A percentile compares a stretch with the other conserved stretches of the same genome.
Conservation (phyloP, 2,329 filamentous ascomycete genomes). For the Phoma herbarum region DNA sequence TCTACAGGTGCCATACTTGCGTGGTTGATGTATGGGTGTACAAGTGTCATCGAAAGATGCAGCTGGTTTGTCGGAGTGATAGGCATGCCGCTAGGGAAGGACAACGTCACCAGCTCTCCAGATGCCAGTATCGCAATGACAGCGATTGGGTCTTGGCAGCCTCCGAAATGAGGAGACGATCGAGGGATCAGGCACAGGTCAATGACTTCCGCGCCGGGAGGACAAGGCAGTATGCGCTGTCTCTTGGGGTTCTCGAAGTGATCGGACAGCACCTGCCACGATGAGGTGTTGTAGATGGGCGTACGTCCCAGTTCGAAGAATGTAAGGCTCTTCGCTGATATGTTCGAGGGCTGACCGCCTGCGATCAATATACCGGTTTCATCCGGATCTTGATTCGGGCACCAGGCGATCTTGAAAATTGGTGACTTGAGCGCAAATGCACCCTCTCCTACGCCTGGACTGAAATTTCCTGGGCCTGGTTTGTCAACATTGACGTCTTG, state of each 20-base stretch:
- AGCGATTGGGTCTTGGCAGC: conserved; percentile 89
- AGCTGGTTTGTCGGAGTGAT: conserved; percentile 94
- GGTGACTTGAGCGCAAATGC: conserved; percentile 73
- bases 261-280: conserved; percentile 81
- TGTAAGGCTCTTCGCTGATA: conserved; percentile 77
- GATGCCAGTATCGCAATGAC: conserved; percentile 81
- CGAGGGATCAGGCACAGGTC: conserved; percentile 88
- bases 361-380: conserved; percentile 89
- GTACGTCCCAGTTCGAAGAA: conserved; percentile 90
- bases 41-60: conserved; percentile 84
- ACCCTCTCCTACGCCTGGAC: conserved; percentile 55
- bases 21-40: conserved; percentile 86
- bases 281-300: conserved; percentile 88
- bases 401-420: conserved; percentile 85
- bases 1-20: conserved; percentile 77
- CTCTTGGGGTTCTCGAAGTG: conserved; percentile 82
- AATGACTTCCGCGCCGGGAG: conserved; percentile 76
- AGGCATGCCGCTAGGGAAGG: conserved; percentile 89
- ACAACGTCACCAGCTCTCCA: conserved; percentile 88
- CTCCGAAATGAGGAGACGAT: conserved; percentile 82
- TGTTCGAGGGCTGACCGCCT: conserved; percentile 76
- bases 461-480: conserved; percentile 60
- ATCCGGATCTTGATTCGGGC: conserved; percentile 91
- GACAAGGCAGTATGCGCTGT: conserved; percentile 75
- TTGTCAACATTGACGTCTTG: conserved; percentile 77